Conservation (phyloP, 257 asterid genomes). For the Gentiana straminea region DNA sequence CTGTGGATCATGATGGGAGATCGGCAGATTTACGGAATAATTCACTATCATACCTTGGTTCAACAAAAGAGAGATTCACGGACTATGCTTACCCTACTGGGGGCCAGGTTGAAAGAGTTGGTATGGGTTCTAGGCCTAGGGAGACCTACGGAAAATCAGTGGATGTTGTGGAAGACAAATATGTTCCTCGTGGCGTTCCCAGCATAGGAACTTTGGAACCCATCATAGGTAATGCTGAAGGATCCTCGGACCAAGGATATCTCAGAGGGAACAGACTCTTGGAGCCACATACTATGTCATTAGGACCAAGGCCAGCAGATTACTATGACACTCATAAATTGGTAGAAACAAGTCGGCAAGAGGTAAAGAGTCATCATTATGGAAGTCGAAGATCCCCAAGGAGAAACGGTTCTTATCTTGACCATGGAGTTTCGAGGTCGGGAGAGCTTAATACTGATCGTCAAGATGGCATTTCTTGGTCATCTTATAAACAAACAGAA, state of each 20-base stretch:
- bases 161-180: constrained; percentile 25
- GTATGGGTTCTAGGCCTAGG: constrained; percentile 15
- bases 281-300: constrained; percentile 25
- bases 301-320: constrained; percentile 15
- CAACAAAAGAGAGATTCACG: constrained; percentile 25
- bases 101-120: constrained; percentile 14
- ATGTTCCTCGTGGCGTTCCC: constrained; percentile 19
- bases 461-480: constrained; percentile 22
- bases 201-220: constrained; percentile 19
- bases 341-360: constrained; percentile 18
- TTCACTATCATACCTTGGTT: constrained; percentile 24
- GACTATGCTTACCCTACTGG: constrained; percentile 22
- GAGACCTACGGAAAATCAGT: constrained; percentile 15
- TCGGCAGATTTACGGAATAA: constrained; percentile 28
- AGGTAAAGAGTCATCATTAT: constrained; percentile 21
- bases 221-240: constrained; percentile 16
- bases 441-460: constrained; percentile 18
- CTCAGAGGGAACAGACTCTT: constrained; percentile 21
- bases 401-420: constrained; percentile 19
- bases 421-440: constrained; percentile 18
- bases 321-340: constrained; percentile 20
- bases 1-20: constrained; percentile 19
- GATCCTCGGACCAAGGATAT: constrained; percentile 20
- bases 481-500: constrained; percentile 24
- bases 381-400: constrained; percentile 24